Evolutionary conservation across 148 eudicot genomes (phyloP).

Genomic region (Vaccinium corymbosum): DNA sequence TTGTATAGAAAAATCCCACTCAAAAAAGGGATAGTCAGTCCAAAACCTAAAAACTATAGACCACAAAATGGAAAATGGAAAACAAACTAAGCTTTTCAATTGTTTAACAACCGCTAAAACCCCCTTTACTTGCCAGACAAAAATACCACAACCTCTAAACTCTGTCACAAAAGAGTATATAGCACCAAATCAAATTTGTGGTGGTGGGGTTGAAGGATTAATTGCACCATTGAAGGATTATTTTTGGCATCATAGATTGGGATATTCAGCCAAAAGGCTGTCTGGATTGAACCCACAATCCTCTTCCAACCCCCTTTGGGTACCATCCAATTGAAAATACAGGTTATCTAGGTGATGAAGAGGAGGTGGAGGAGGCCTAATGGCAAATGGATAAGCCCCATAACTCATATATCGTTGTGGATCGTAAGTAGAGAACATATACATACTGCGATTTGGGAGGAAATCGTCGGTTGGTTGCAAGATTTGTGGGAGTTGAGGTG

Average conservation of each 20-base stretch:
- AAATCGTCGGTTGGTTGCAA: neutral
- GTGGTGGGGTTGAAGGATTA: neutral
- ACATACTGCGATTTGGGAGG: neutral
- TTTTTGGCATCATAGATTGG: neutral
- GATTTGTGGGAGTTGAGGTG: neutral
- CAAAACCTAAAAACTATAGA: too few relatives aligned
- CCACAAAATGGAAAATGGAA: too few relatives aligned
- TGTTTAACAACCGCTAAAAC: too few relatives aligned
- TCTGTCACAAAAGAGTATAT: neutral
- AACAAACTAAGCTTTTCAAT: too few relatives aligned
- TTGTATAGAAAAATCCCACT: too few relatives aligned
- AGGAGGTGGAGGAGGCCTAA: neutral
- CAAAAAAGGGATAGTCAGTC: too few relatives aligned
- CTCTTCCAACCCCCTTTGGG: neutral
- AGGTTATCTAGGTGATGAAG: neutral
- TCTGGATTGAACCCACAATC: neutral
- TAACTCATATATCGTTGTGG: neutral
- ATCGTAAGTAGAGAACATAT: neutral
- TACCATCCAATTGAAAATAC: neutral
- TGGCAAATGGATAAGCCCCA: neutral
- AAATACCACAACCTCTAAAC: too few relatives aligned
- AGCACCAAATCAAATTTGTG: neutral
- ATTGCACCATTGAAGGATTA: neutral
- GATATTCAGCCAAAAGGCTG: neutral
- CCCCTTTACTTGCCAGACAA: too few relatives aligned